Percentiles rank a stretch among this genome's conserved stretches.
These are phyloP conservation scores for Podospora pseudocomata DNA, from an alignment of 495 filamentous ascomycete genomes.

Conservation along the genomic window DNA sequence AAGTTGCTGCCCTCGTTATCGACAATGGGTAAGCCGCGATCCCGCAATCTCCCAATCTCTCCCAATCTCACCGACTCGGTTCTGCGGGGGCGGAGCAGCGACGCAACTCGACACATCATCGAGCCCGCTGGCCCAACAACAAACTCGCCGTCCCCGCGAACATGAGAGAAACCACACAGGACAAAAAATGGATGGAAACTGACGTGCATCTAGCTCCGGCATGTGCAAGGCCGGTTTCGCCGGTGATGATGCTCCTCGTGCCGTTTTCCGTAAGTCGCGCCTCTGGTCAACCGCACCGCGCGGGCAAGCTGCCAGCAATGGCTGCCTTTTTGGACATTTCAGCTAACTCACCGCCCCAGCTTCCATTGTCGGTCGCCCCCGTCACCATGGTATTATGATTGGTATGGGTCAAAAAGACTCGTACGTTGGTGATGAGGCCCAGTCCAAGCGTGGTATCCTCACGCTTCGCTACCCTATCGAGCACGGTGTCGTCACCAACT, in stretches of 20 bases:
- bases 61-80: constrained; percentile 32
- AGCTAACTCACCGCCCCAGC: constrained; percentile 52
- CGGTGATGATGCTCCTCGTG: constrained; percentile 99
- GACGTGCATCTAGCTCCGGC: constrained; percentile 76
- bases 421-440: constrained; percentile 98
- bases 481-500: constrained; percentile 99
- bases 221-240: constrained; percentile 99
- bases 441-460: constrained; percentile 99
- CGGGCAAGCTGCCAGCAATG: constrained; percentile 10
- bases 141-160: constrained; percentile 4
- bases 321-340: neutral
- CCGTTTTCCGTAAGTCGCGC: constrained; percentile 96
- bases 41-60: constrained; percentile 14
- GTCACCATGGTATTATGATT: constrained; percentile 99
- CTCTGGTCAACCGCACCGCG: constrained; percentile 9
- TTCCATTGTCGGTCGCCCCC: constrained; percentile 98
- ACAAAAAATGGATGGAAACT: constrained; percentile 42
- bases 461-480: constrained; percentile 99
- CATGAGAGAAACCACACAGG: constrained; percentile 11
- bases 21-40: constrained; percentile 94
- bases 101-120: constrained; percentile 23
- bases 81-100: constrained; percentile 20
- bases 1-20: constrained; percentile 99
- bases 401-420: constrained; percentile 99
- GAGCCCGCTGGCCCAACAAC: constrained; percentile 11